These are phyloP conservation scores for Didymella pinodella DNA, from an alignment of 2,329 filamentous ascomycete genomes.

Conservation along the genomic window DNA sequence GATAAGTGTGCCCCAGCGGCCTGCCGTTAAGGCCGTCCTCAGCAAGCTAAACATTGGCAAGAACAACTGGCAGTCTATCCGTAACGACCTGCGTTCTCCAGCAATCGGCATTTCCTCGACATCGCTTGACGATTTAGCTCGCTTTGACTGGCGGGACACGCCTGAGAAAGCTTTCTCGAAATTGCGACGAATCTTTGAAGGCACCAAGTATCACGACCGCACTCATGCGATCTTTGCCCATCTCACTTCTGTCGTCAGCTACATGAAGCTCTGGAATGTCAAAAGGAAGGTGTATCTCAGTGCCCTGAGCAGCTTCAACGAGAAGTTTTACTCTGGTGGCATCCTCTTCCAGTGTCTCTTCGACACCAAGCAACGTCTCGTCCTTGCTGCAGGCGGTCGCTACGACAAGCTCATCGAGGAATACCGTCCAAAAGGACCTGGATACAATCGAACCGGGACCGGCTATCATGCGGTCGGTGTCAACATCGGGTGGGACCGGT, in stretches of 20 bases:
- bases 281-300: conserved; percentile 82
- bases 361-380: conserved; percentile 79
- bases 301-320: conserved; percentile 86
- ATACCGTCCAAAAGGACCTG: conserved; percentile 74
- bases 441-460: conserved; percentile 54
- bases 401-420: conserved; percentile 91
- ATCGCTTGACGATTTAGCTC: conserved; percentile 85
- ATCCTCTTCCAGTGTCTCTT: conserved; percentile 91
- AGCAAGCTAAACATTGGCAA: conserved; percentile 86
- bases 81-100: conserved; percentile 81
- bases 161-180: conserved; percentile 78
- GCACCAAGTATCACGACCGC: conserved; percentile 61
- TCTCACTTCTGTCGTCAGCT: conserved; percentile 78
- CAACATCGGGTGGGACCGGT: conserved; percentile 85
- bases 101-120: conserved; percentile 84
- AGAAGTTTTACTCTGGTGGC: conserved; percentile 82
- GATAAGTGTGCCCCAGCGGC: conserved; percentile 72
- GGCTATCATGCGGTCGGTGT: conserved; percentile 86
- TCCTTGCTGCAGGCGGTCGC: conserved; percentile 91
- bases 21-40: conserved; percentile 79
- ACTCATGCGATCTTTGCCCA: conserved; percentile 72
- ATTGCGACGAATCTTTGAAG: conserved; percentile 62
- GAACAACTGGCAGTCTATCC: conserved; percentile 83
- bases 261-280: conserved; percentile 77
- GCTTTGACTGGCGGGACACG: conserved; percentile 86